Evolutionary conservation across 352 stramenopile species (phyloP).

Genomic region (Albugo laibachii): DNA sequence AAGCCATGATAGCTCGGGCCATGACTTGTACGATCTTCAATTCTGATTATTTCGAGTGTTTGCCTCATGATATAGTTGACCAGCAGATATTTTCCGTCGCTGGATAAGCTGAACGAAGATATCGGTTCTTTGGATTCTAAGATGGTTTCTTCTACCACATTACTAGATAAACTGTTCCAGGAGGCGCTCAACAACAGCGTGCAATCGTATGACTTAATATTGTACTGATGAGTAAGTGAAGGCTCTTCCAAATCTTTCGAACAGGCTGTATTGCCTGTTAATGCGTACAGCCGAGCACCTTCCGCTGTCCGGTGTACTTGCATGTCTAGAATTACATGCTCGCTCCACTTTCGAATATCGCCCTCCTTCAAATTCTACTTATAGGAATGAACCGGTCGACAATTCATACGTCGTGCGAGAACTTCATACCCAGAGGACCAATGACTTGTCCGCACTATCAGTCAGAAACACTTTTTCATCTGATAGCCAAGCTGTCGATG

Average conservation of each 20-base stretch:
- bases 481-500: slow-evolving; percentile 29
- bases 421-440: too few species aligned
- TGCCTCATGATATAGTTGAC: slow-evolving; percentile 37
- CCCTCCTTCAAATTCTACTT: slow-evolving; percentile 19
- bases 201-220: too few species aligned
- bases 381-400: background rate
- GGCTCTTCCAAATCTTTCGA: too few species aligned
- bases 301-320: slow-evolving; percentile 23
- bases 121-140: slow-evolving; percentile 23
- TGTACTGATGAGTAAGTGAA: too few species aligned
- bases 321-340: too few species aligned
- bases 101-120: slow-evolving; percentile 24
- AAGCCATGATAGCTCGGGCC: too few species aligned
- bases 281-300: slow-evolving; percentile 43
- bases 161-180: too few species aligned
- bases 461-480: slow-evolving; percentile 38
- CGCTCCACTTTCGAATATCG: too few species aligned
- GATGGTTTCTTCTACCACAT: slow-evolving; percentile 17
- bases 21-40: slow-evolving; percentile 1
- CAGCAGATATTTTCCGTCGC: slow-evolving; percentile 22
- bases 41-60: slow-evolving; percentile 29
- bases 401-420: background rate
- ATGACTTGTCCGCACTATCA: too few species aligned
- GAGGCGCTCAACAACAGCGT: too few species aligned
- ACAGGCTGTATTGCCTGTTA: slow-evolving; percentile 13